phyloP scores from a whole-genome alignment of 257 asterid species.

The Misopates orontium region DNA sequence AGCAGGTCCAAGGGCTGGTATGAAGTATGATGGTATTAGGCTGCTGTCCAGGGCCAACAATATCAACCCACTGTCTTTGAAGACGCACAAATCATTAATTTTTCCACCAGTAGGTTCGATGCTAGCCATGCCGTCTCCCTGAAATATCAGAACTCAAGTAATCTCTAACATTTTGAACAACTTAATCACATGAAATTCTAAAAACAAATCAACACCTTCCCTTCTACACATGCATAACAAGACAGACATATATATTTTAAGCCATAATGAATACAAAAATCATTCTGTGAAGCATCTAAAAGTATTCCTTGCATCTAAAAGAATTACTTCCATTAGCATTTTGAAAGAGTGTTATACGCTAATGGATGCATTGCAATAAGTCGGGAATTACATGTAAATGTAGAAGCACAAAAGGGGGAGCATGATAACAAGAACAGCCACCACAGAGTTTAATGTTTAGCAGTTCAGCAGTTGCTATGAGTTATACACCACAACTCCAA shows the following conservation, averaged over 20 bases:
- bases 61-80: constrained; percentile 76
- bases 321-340: too few species aligned
- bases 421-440: background rate
- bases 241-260: background rate
- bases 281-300: constrained; percentile 5
- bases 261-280: background rate
- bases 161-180: constrained; percentile 17
- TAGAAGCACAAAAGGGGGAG: background rate
- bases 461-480: constrained; percentile 4
- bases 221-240: background rate
- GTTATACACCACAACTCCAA: constrained; percentile 8
- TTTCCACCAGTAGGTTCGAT: constrained; percentile 84
- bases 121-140: constrained; percentile 98
- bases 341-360: too few species aligned
- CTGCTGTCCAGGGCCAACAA: constrained; percentile 84
- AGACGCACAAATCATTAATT: constrained; percentile 84
- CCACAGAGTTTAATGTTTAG: background rate
- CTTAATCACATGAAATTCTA: background rate
- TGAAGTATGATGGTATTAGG: constrained; percentile 89
- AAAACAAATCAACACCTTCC: background rate
- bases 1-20: constrained; percentile 96
- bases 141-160: constrained; percentile 33
- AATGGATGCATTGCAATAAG: too few species aligned
- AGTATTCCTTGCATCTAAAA: background rate
- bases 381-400: too few species aligned